A percentile compares a stretch with the other conserved stretches of the same genome.
Evolutionary conservation across 306 rosid genomes (phyloP).

Genomic region (Trichosanthes truncata): DNA sequence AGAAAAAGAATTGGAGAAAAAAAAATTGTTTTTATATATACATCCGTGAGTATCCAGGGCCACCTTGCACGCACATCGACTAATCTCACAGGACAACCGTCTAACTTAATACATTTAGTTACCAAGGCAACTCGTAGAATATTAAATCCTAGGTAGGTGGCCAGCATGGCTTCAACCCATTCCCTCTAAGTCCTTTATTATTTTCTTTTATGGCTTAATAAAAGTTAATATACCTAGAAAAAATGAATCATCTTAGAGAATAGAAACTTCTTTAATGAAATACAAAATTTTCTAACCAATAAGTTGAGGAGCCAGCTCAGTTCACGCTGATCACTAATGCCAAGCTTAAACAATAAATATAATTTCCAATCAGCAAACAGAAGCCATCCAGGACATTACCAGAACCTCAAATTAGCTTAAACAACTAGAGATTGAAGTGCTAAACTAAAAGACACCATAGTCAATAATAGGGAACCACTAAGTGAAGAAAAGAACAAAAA

Average conservation of each 20-base stretch:
- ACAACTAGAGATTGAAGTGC: background rate
- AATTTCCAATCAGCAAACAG: background rate
- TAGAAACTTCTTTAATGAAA: background rate
- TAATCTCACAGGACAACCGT: too few relatives aligned
- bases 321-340: background rate
- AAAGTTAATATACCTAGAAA: background rate
- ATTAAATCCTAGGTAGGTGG: too few relatives aligned
- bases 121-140: too few relatives aligned
- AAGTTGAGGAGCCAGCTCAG: background rate
- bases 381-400: background rate
- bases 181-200: too few relatives aligned
- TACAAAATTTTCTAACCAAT: background rate
- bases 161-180: too few relatives aligned
- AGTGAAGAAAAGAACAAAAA: background rate
- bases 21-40: too few relatives aligned
- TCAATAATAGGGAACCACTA: background rate
- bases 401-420: background rate
- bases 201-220: background rate
- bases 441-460: background rate
- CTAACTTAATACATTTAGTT: too few relatives aligned
- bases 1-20: background rate
- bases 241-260: background rate
- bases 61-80: too few relatives aligned
- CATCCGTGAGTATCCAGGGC: too few relatives aligned
- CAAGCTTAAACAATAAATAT: background rate